These are phyloP conservation scores for Gossypium armourianum DNA, from an alignment of 441 rosid species.

Conservation along the genomic window DNA sequence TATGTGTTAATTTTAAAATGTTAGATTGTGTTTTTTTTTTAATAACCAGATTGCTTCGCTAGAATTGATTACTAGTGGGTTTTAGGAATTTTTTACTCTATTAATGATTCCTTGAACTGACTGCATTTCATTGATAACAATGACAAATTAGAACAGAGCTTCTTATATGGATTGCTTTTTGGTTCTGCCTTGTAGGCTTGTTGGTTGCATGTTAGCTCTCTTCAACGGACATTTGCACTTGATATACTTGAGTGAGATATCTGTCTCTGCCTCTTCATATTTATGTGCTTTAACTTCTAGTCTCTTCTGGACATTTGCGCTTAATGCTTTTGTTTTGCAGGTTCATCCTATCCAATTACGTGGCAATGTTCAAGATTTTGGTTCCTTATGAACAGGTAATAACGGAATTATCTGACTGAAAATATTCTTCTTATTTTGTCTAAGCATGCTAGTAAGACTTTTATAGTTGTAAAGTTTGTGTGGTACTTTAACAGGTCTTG, in stretches of 20 bases:
- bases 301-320: constrained; percentile 1
- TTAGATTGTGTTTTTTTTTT: not conserved
- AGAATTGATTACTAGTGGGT: not conserved
- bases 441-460: constrained; percentile 22
- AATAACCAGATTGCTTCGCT: not conserved
- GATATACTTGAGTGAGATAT: constrained; percentile 86
- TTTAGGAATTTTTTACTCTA: constrained; percentile 8
- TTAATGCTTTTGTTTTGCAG: constrained; percentile 34
- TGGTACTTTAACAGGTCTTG: constrained; percentile 56
- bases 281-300: constrained; percentile 6
- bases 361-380: constrained; percentile 62
- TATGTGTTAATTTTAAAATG: constrained; percentile 54
- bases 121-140: constrained; percentile 7
- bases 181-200: constrained; percentile 47
- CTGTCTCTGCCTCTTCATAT: constrained; percentile 15
- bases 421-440: constrained; percentile 20
- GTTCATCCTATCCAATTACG: constrained; percentile 85
- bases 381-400: constrained; percentile 67
- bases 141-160: not conserved
- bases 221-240: constrained; percentile 77
- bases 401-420: constrained; percentile 12
- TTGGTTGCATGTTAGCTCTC: constrained; percentile 71
- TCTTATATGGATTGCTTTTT: constrained; percentile 10
- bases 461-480: constrained; percentile 24
- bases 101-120: constrained; percentile 8